A percentile compares a stretch with the other conserved stretches of the same genome.
Evolutionary conservation across 2,329 filamentous ascomycete species (phyloP).

Genomic region (Epichloe scottii): DNA sequence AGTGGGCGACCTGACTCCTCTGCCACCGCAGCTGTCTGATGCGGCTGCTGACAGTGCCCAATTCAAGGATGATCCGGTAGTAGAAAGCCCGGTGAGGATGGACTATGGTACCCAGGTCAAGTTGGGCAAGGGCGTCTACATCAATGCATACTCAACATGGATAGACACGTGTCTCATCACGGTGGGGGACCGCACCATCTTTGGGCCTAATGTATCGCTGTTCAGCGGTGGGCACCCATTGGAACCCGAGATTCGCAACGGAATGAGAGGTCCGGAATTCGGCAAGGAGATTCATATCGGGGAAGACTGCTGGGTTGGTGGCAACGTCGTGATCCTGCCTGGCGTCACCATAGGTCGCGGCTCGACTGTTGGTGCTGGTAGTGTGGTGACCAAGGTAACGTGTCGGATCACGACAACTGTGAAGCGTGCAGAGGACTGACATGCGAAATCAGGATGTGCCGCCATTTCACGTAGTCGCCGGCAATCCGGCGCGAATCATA

Average conservation of each 20-base stretch:
- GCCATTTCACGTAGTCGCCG: conserved; percentile 15
- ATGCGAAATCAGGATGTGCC: conserved; percentile 15
- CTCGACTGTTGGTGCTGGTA: conserved; percentile 63
- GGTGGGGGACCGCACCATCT: conserved; percentile 63
- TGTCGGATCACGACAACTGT: conserved; percentile 32
- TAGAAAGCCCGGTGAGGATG: conserved; percentile 10
- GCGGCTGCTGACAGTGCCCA: conserved; percentile 4
- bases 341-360: conserved; percentile 71
- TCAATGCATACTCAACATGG: conserved; percentile 64
- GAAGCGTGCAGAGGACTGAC: conserved; percentile 36
- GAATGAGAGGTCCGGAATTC: conserved; percentile 59
- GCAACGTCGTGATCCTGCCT: conserved; percentile 56
- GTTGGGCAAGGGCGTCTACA: conserved; percentile 53
- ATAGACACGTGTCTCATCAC: conserved; percentile 65
- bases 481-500: conserved; percentile 12
- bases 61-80: conserved; percentile 7
- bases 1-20: conserved; percentile 2
- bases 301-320: conserved; percentile 72
- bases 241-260: conserved; percentile 62
- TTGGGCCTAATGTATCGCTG: conserved; percentile 68
- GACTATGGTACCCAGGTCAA: conserved; percentile 21
- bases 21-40: conserved; percentile 3
- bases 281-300: conserved; percentile 65
- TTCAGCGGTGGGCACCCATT: conserved; percentile 67
- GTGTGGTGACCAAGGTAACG: conserved; percentile 62